Evolutionary conservation across 176 grass and related monocot species (phyloP).

Genomic region (Triticum urartu): DNA sequence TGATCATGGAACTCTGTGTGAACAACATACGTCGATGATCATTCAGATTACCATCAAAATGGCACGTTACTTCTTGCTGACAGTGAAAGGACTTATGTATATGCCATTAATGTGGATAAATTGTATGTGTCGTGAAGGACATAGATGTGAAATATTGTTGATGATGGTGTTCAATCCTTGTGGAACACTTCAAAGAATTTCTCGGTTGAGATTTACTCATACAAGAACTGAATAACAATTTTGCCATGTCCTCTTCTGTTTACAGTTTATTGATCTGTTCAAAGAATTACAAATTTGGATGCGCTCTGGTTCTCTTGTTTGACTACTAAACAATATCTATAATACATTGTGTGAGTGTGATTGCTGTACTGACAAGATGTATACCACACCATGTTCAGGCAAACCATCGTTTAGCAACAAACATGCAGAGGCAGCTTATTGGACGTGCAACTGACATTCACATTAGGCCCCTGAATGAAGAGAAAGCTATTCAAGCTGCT

Average conservation of each 20-base stretch:
- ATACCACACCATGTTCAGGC: conserved; percentile 37
- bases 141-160: background rate
- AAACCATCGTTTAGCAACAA: conserved; percentile 90
- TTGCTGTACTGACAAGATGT: conserved; percentile 20
- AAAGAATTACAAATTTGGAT: background rate
- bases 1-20: background rate
- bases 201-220: background rate
- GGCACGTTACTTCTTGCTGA: background rate
- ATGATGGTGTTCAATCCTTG: background rate
- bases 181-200: background rate
- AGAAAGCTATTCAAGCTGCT: conserved; percentile 91
- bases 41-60: background rate
- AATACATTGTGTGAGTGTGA: background rate
- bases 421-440: conserved; percentile 82
- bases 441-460: conserved; percentile 67
- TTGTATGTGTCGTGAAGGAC: background rate
- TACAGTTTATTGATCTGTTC: background rate
- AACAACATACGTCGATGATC: background rate
- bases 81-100: conserved; percentile 9
- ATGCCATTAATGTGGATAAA: background rate
- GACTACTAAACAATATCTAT: background rate
- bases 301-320: background rate
- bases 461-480: conserved; percentile 86
- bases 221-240: background rate
- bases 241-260: background rate